Conservation (phyloP, 495 filamentous ascomycete species). For the Aspergillus bertholletiae region DNA sequence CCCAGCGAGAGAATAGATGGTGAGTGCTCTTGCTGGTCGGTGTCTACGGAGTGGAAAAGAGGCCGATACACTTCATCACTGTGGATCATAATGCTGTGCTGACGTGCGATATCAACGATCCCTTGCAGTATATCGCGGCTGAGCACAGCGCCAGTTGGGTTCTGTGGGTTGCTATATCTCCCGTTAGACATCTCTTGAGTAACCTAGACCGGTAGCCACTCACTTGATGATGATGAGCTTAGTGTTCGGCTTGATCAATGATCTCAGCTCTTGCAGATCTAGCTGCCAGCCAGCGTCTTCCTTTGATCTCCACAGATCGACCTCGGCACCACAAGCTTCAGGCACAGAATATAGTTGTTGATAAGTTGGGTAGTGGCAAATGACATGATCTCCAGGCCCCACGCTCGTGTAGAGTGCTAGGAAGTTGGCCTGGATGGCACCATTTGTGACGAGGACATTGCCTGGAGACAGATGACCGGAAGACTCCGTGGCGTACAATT, state of each 20-base stretch:
- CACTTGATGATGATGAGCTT: slow-evolving; percentile 62
- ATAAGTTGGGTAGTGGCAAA: slow-evolving; percentile 88
- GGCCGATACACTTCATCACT: slow-evolving; percentile 81
- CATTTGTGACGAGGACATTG: slow-evolving; percentile 72
- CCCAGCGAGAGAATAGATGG: slow-evolving; percentile 64
- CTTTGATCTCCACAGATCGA: slow-evolving; percentile 68
- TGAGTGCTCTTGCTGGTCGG: slow-evolving; percentile 36
- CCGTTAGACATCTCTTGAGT: neutral
- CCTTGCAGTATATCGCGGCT: slow-evolving; percentile 48
- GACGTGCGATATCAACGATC: slow-evolving; percentile 56
- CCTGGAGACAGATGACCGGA: slow-evolving; percentile 52
- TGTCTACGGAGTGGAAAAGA: slow-evolving; percentile 61
- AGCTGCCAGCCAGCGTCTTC: slow-evolving; percentile 60
- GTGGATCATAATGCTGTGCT: slow-evolving; percentile 58
- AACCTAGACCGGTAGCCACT: neutral
- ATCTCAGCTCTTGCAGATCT: slow-evolving; percentile 56
- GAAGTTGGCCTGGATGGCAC: slow-evolving; percentile 84
- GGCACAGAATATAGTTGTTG: slow-evolving; percentile 78
- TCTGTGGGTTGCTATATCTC: slow-evolving; percentile 67
- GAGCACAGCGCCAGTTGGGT: slow-evolving; percentile 70
- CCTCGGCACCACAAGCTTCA: slow-evolving; percentile 66
- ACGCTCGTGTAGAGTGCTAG: slow-evolving; percentile 71
- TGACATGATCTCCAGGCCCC: slow-evolving; percentile 79
- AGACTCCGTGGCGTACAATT: slow-evolving; percentile 59
- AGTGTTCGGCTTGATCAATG: slow-evolving; percentile 62